Conservation (phyloP, 2,329 filamentous ascomycete genomes). For the Erysiphe neolycopersici region DNA sequence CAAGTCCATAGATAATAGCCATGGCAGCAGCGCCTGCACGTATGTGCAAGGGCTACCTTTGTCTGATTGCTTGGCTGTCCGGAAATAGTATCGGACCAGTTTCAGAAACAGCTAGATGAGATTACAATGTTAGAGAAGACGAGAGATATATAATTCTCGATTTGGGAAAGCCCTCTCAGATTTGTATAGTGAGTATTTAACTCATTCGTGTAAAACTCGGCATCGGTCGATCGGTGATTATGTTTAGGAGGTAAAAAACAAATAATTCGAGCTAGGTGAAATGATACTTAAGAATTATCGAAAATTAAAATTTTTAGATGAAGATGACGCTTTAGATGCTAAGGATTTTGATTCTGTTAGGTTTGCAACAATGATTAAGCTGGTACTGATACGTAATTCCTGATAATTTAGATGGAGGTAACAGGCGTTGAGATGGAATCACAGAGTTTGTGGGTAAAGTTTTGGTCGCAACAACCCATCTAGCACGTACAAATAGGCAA, state of each 20-base stretch:
- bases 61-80: not conserved
- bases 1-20: constrained; percentile 8
- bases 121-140: not conserved
- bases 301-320: not conserved
- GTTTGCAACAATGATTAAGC: not conserved
- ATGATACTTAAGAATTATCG: not conserved
- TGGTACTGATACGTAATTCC: not conserved
- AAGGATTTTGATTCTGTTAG: not conserved
- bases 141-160: not conserved
- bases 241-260: not conserved
- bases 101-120: not conserved
- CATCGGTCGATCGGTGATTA: not conserved
- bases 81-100: not conserved
- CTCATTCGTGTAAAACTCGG: not conserved
- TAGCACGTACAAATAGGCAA: not conserved
- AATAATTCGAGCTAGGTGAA: not conserved
- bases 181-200: not conserved
- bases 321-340: not conserved
- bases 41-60: not conserved
- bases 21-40: constrained; percentile 3
- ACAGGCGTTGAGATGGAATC: not conserved
- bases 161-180: no score
- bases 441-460: not conserved
- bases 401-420: not conserved
- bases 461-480: not conserved